Conservation (phyloP, 352 stramenopile genomes). For the Pythium phragmiticola region DNA sequence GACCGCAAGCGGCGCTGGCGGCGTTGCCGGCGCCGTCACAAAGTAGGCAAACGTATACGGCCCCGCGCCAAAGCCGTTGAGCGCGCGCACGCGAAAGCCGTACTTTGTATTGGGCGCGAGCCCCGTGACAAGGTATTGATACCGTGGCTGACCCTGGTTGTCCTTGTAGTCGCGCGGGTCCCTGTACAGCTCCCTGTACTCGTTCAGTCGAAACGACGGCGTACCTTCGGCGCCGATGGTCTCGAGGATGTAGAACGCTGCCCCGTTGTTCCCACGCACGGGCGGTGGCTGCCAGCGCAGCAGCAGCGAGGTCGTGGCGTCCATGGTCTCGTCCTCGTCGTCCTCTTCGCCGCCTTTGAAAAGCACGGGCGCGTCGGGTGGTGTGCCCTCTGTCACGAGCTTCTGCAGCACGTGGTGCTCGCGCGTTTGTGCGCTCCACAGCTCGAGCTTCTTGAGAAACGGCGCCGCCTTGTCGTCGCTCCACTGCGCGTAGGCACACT, state of each 20-base stretch:
- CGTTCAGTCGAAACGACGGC: slow-evolving; percentile 58
- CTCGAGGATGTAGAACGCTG: slow-evolving; percentile 83
- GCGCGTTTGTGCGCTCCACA: slow-evolving; percentile 67
- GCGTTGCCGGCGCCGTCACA: slow-evolving; percentile 72
- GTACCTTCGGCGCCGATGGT: slow-evolving; percentile 75
- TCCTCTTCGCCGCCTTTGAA: slow-evolving; percentile 40
- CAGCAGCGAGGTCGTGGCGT: slow-evolving; percentile 69
- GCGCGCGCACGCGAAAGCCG: slow-evolving; percentile 82
- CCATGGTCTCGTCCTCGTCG: slow-evolving; percentile 54
- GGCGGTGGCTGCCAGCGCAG: slow-evolving; percentile 68
- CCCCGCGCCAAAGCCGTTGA: slow-evolving; percentile 90
- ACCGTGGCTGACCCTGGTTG: slow-evolving; percentile 75
- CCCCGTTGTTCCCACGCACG: slow-evolving; percentile 59
- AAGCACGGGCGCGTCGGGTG: slow-evolving; percentile 52
- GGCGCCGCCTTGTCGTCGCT: slow-evolving; percentile 46
- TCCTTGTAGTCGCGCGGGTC: slow-evolving; percentile 87
- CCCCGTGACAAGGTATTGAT: slow-evolving; percentile 62
- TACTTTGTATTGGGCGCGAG: slow-evolving; percentile 89
- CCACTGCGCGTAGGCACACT: slow-evolving; percentile 64
- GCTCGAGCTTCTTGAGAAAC: slow-evolving; percentile 68
- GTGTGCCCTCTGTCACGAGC: slow-evolving; percentile 63
- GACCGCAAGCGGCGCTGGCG: slow-evolving; percentile 64
- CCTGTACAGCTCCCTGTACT: slow-evolving; percentile 82
- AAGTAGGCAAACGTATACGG: slow-evolving; percentile 87
- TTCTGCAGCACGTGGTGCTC: slow-evolving; percentile 70